Conservation (phyloP, 768 basidiomycete species). For the Cystofilobasidium bisporidii region DNA sequence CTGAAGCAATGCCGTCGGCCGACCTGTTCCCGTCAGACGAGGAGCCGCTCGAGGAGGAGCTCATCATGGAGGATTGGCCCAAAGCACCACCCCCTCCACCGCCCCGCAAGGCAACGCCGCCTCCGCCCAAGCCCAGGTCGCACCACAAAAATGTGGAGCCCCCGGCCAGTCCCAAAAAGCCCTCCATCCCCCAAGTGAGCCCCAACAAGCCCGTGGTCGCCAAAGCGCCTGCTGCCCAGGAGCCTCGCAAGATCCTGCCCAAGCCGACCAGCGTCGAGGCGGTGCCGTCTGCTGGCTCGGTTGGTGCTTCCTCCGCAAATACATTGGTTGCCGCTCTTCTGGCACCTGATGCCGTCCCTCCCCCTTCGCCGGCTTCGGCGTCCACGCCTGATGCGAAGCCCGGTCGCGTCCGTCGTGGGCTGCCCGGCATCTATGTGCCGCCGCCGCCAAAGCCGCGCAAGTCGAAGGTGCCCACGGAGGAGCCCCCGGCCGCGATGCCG, state of each 20-base stretch:
- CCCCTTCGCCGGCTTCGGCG: not conserved
- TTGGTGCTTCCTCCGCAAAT: too few relatives aligned
- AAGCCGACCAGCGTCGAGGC: too few relatives aligned
- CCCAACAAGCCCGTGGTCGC: not conserved
- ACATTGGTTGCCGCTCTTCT: too few relatives aligned
- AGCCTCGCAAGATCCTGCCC: too few relatives aligned
- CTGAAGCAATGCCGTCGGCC: not conserved
- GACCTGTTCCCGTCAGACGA: not conserved
- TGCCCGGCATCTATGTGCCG: not conserved
- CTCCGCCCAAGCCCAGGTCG: not conserved
- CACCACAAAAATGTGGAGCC: not conserved
- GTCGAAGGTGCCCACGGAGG: not conserved
- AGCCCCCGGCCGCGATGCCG: not conserved
- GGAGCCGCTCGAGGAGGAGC: conserved; percentile 7
- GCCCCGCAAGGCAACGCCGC: not conserved
- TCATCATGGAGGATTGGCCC: conserved; percentile 5
- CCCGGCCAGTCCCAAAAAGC: too few relatives aligned
- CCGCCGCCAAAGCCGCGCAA: not conserved
- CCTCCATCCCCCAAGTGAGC: not conserved
- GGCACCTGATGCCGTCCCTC: not conserved
- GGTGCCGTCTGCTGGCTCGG: too few relatives aligned
- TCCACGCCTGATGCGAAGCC: not conserved
- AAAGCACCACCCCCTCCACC: not conserved
- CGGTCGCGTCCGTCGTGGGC: not conserved
- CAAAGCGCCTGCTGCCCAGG: too few relatives aligned